Evolutionary conservation across 2,329 filamentous ascomycete genomes (phyloP), one percentile per base, ranked within the genome.

Genomic region (Ascochyta clinopodiicola): DNA sequence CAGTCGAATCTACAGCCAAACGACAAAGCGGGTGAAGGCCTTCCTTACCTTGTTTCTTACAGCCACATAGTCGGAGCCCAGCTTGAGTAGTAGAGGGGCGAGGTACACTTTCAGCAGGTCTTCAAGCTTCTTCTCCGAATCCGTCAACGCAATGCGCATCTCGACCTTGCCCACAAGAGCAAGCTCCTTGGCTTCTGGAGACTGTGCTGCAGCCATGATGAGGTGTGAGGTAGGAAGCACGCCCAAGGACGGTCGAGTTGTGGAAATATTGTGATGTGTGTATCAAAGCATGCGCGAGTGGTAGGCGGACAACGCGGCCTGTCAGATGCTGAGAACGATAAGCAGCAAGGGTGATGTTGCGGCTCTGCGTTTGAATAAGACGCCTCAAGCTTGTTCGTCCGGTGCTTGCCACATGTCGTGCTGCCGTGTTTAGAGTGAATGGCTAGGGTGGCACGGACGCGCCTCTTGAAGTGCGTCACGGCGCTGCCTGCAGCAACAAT

Each of bases 91-190:
- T 10, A 98, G 78, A 0, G 94, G 89, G 3, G 90, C 80, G 24
- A 99, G 81, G 70, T 94, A 97, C 37, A 85, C 87, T 68, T 89
- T 86, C 17, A 99, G 82, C 15, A 95, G 81, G 22, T 86, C 79
- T 72, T 94, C 86, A 1, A 99, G 84, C 77, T 94, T 96, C 60
- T 86, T 82, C 72, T 97, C 94, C 46, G 92, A 88, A 65, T 92
- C 90, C 25, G 93, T 89, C 47, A 94, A 85, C 25, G 86, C 89
- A 68, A 97, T 95, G 61, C 88, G 86, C 70, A 95, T 86, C 75
- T 96, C 92, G 40, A 96, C 89, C 71, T 91, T 94, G 68, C 90
- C 90, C 47, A 96, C 85, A 59, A 97, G 85, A 62, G 87, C 85
- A 63, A 96, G 82, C 82, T 96, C 92, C 59, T 88, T 86, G 75